Conservation (phyloP, 2,329 filamentous ascomycete genomes). For the Claviceps digitariae region DNA sequence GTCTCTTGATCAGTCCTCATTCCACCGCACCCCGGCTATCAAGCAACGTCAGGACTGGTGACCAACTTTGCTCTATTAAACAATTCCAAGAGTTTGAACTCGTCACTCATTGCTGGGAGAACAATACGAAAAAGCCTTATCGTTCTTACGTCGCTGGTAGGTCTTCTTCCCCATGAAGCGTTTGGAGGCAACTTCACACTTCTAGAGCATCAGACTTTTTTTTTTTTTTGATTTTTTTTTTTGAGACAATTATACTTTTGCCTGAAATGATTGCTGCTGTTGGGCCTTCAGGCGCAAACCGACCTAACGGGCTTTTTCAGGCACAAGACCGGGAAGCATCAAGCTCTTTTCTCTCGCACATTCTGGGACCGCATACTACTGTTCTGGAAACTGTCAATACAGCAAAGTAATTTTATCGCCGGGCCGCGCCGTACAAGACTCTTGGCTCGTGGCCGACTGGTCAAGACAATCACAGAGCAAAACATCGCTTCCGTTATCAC, state of each 20-base stretch:
- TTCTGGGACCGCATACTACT: not conserved
- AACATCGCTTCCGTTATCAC: not conserved
- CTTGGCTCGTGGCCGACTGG: not conserved
- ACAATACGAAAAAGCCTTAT: not conserved
- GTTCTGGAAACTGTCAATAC: not conserved
- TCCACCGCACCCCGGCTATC: not conserved
- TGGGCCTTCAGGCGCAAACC: constrained; percentile 5
- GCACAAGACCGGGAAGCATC: not conserved
- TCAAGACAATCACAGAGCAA: not conserved
- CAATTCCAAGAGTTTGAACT: not conserved
- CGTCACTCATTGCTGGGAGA: not conserved
- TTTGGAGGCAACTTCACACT: not conserved
- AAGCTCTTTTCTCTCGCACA: not conserved
- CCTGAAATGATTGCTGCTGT: not conserved
- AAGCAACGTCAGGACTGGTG: not conserved
- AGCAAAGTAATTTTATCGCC: not conserved
- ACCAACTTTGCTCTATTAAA: not conserved
- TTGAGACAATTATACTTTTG: not conserved
- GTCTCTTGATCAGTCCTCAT: not conserved
- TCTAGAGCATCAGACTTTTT: not conserved
- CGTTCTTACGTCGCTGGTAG: not conserved
- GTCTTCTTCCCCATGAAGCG: not conserved
- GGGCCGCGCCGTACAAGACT: not conserved
- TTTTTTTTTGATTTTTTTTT: no score
- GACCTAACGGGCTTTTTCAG: not conserved